Evolutionary conservation across 2,329 filamentous ascomycete species (phyloP).

Genomic region (Venturia asperata): DNA sequence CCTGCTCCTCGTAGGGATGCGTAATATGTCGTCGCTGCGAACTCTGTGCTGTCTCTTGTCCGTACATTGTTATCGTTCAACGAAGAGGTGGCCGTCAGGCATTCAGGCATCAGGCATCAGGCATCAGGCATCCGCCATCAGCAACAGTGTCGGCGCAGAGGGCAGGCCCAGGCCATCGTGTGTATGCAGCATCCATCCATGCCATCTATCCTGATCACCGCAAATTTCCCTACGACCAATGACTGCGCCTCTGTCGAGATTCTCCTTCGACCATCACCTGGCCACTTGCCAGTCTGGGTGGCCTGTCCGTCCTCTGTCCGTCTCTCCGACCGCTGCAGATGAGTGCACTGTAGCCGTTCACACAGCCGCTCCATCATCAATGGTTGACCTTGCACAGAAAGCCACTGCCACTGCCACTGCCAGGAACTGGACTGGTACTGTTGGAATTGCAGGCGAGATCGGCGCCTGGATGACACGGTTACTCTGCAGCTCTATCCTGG

Average conservation of each 20-base stretch:
- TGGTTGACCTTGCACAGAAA: not conserved
- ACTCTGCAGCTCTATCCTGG: not conserved
- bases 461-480: not conserved
- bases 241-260: not conserved
- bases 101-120: too few relatives aligned
- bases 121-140: too few relatives aligned
- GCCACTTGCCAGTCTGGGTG: constrained; percentile 3
- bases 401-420: not conserved
- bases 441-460: not conserved
- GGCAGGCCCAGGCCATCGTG: too few relatives aligned
- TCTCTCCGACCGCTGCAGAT: not conserved
- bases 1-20: too few relatives aligned
- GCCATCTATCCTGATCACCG: constrained; percentile 1
- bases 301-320: not conserved
- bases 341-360: too few relatives aligned
- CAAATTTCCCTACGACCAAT: constrained; percentile 11
- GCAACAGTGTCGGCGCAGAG: too few relatives aligned
- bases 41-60: too few relatives aligned
- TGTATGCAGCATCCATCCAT: not conserved
- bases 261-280: not conserved
- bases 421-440: not conserved
- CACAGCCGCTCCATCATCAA: not conserved
- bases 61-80: too few relatives aligned
- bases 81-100: too few relatives aligned
- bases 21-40: too few relatives aligned